Conservation (phyloP, 805 yeast genomes). For the Hanseniaspora valbyensis region DNA sequence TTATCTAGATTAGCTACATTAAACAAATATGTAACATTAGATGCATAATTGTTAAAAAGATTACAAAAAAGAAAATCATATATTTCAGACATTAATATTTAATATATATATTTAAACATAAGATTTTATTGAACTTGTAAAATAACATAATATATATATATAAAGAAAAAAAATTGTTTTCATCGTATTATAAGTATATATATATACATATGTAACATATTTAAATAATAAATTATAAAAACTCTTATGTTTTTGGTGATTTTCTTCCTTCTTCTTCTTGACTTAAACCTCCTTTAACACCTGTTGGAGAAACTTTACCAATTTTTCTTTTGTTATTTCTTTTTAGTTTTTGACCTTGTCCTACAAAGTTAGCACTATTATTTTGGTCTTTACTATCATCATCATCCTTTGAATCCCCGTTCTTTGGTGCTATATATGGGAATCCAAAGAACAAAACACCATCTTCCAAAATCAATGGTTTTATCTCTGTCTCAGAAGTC, state of each 20-base stretch:
- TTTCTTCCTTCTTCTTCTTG: slow-evolving; percentile 33
- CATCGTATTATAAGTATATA: too few relatives aligned
- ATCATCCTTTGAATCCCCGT: too few relatives aligned
- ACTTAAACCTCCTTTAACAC: too few relatives aligned
- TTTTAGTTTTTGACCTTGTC: slow-evolving; percentile 68
- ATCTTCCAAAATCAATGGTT: slow-evolving; percentile 60
- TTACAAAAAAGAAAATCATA: too few relatives aligned
- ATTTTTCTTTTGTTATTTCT: slow-evolving; percentile 61
- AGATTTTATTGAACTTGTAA: too few relatives aligned
- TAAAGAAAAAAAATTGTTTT: too few relatives aligned
- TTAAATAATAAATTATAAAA: too few relatives aligned
- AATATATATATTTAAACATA: too few relatives aligned
- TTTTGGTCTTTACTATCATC: slow-evolving; percentile 22
- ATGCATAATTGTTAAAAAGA: not conserved
- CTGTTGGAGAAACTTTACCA: slow-evolving; percentile 37
- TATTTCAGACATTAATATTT: not conserved
- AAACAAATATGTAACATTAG: slow-evolving; percentile 12
- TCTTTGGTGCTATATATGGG: slow-evolving; percentile 46
- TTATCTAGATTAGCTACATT: slow-evolving; percentile 12
- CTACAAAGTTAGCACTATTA: slow-evolving; percentile 34
- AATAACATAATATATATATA: too few relatives aligned
- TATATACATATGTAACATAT: too few relatives aligned
- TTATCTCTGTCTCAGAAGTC: slow-evolving; percentile 38
- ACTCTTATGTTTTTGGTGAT: slow-evolving; percentile 1
- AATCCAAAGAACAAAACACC: slow-evolving; percentile 91